Percentiles rank a stretch among this genome's conserved stretches.
Evolutionary conservation across 192 early-diverging fungal genomes (phyloP).

Genomic region (Umbelopsis ramanniana): DNA sequence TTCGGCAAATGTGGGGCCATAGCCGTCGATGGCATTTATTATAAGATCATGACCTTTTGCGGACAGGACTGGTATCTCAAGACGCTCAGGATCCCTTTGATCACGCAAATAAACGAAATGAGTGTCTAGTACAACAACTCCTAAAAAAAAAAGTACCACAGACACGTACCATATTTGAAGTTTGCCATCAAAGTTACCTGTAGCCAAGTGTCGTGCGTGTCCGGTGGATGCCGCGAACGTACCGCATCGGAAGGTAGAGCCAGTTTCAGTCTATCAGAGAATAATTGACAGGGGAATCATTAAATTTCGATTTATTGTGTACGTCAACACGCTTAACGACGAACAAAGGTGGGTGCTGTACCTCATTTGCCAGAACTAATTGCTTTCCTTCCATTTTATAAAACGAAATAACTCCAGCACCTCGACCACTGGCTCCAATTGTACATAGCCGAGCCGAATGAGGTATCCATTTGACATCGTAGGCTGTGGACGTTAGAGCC

Average conservation of each 20-base stretch:
- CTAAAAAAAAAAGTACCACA: background rate
- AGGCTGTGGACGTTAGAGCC: conserved; percentile 44
- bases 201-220: conserved; percentile 61
- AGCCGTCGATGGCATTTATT: conserved; percentile 72
- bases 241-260: conserved; percentile 56
- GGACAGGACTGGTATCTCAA: conserved; percentile 58
- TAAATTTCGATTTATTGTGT: background rate
- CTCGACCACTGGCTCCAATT: conserved; percentile 61
- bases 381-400: conserved; percentile 61
- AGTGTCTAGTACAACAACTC: background rate
- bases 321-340: background rate
- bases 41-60: conserved; percentile 67
- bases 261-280: conserved; percentile 47
- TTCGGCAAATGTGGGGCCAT: conserved; percentile 47
- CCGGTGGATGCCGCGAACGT: conserved; percentile 60
- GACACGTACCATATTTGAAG: conserved; percentile 46
- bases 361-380: conserved; percentile 48
- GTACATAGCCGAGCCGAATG: conserved; percentile 64
- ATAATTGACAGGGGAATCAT: background rate
- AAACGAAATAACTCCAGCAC: conserved; percentile 60
- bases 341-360: conserved; percentile 15
- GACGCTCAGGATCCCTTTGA: conserved; percentile 63
- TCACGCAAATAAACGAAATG: background rate
- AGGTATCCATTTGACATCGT: conserved; percentile 75
- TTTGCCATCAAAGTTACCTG: conserved; percentile 70